phyloP scores from a whole-genome alignment of 2,329 filamentous ascomycete genomes.

The Hymenoscyphus scutula region DNA sequence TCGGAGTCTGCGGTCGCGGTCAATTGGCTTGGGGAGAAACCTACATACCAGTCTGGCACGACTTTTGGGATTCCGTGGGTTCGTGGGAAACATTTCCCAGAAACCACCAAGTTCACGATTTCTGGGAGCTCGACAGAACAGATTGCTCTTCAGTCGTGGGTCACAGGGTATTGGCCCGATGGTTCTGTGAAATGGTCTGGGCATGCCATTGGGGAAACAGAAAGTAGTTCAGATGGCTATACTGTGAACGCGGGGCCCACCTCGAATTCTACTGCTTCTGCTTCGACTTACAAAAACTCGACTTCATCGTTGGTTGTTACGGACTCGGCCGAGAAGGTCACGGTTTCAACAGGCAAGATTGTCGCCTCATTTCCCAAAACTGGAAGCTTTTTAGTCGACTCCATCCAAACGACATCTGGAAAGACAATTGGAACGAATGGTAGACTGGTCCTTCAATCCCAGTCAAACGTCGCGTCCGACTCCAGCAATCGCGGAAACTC shows the following conservation, averaged over 20 bases:
- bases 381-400: slow-evolving; percentile 18
- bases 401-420: slow-evolving; percentile 22
- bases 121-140: slow-evolving; percentile 11
- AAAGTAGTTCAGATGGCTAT: slow-evolving; percentile 43
- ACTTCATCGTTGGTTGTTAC: slow-evolving; percentile 4
- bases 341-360: slow-evolving; percentile 22
- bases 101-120: slow-evolving; percentile 19
- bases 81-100: slow-evolving; percentile 17
- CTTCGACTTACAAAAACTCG: background rate
- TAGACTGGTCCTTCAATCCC: slow-evolving; percentile 52
- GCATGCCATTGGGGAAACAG: slow-evolving; percentile 50
- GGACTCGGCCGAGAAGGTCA: slow-evolving; percentile 8
- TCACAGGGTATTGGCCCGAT: slow-evolving; percentile 58
- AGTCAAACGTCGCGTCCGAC: slow-evolving; percentile 44
- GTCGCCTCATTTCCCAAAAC: slow-evolving; percentile 21
- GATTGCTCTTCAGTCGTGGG: slow-evolving; percentile 50
- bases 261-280: background rate
- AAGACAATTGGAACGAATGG: slow-evolving; percentile 37
- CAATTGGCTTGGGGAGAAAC: slow-evolving; percentile 25
- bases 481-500: slow-evolving; percentile 27
- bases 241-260: slow-evolving; percentile 35
- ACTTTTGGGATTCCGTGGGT: slow-evolving; percentile 28
- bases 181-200: slow-evolving; percentile 61
- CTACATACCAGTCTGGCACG: slow-evolving; percentile 21
- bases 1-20: slow-evolving; percentile 15